A percentile compares a stretch with the other conserved stretches of the same genome.
Conservation (phyloP, 1,284 basidiomycete species). For the Phylloboletellus chloephorus region DNA sequence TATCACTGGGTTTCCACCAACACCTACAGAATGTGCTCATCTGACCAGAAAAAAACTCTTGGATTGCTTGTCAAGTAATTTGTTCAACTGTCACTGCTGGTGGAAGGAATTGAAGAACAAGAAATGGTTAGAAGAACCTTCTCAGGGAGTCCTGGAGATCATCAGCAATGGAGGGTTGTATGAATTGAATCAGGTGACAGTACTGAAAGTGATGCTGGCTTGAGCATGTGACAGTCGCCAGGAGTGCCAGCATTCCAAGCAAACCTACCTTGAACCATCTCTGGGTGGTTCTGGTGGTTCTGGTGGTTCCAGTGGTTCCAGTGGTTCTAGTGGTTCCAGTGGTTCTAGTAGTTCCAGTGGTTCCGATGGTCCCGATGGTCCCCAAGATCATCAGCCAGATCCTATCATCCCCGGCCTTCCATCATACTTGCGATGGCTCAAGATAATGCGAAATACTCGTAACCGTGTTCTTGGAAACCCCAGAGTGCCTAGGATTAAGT, state of each 20-base stretch:
- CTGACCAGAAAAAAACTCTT: not conserved
- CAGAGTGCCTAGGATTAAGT: not conserved
- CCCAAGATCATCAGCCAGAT: not conserved
- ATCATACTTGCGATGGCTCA: not conserved
- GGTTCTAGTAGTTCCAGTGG: not conserved
- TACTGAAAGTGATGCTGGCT: not conserved
- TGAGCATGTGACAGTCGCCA: conserved; percentile 7
- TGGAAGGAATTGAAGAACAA: not conserved
- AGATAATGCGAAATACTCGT: not conserved
- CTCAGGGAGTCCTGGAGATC: not conserved
- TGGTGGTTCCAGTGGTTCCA: not conserved
- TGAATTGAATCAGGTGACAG: not conserved
- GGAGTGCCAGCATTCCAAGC: conserved; percentile 1
- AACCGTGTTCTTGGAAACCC: not conserved
- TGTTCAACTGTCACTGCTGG: conserved; percentile 4
- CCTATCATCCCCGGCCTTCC: not conserved
- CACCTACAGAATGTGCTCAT: conserved; percentile 3
- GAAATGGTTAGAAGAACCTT: conserved; percentile 7
- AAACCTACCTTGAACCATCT: too few relatives aligned
- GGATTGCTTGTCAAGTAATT: not conserved
- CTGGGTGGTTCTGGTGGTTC: not conserved
- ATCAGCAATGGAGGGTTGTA: conserved; percentile 4
- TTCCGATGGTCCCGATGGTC: too few relatives aligned
- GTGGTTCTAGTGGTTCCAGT: not conserved
- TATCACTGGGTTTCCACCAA: conserved; percentile 1